Evolutionary conservation across 164 flowering plant genomes (phyloP).

Genomic region (Annona squamosa): DNA sequence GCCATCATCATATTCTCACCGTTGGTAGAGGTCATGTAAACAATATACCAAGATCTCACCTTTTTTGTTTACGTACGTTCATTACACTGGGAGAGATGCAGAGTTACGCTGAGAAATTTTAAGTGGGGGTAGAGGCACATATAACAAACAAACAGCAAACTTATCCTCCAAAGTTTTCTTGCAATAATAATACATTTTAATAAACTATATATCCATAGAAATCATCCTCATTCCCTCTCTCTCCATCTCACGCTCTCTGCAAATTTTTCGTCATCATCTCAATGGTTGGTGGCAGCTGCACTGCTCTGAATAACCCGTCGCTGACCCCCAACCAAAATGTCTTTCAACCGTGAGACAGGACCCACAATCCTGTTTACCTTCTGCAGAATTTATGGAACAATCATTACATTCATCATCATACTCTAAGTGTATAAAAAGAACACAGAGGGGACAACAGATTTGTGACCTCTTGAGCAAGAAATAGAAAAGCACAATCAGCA

Average conservation of each 20-base stretch:
- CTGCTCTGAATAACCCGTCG: conserved; percentile 34
- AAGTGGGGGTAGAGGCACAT: neutral
- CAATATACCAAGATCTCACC: too few species aligned
- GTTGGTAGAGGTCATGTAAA: too few species aligned
- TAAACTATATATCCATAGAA: too few species aligned
- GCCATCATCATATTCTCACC: too few species aligned
- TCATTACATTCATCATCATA: neutral
- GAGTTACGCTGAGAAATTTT: neutral
- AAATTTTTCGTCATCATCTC: conserved; percentile 38
- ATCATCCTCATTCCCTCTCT: too few species aligned
- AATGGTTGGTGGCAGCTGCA: conserved; percentile 39
- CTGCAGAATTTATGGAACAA: conserved; percentile 26
- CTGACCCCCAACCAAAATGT: conserved; percentile 55
- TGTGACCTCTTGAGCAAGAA: neutral
- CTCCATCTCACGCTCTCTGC: neutral
- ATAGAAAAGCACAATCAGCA: neutral
- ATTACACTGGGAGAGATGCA: neutral
- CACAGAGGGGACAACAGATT: neutral
- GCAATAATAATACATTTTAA: too few species aligned
- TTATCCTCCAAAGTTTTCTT: neutral
- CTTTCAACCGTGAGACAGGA: conserved; percentile 64
- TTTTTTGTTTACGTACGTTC: too few species aligned
- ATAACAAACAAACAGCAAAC: neutral
- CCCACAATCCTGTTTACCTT: conserved; percentile 47
- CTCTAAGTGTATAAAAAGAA: neutral